Evolutionary conservation across 1,284 basidiomycete genomes (phyloP), one percentile per base, ranked within the genome.

Genomic region (Peniophora sp.): DNA sequence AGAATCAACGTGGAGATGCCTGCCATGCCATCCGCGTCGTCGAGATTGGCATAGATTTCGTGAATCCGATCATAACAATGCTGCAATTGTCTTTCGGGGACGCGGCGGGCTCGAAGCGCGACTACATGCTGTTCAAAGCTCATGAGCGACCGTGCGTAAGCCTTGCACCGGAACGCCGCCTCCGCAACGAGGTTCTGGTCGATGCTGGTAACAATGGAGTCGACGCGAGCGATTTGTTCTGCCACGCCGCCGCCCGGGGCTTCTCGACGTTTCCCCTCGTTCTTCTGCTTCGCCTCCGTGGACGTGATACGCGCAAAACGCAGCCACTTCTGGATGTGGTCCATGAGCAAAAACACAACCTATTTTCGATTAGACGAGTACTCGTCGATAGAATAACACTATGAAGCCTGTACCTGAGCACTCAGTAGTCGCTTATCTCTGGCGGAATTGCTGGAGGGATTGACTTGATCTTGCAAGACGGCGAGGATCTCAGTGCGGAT

Each of bases 1-100:
- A 97, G 72, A 52, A 99, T 91, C 55, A 88, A 71, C 1, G 90
- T 86, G 0, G 97, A 97, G 23, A 99, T 81, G 0, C 97, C 97
- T 68, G 98, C 95, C 97, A 99, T 99, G 11, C 97, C 97, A 68
- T 99, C 97, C 0, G 97, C 97, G 64, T 99, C 95, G 63, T 99
- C 95, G 3, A 99, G 76, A 52, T 92, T 81, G 12, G 97, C 89
- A 65, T 99, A 99, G 56, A 99, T 97, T 64, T 97, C 85, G 62
- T 99, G 97, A 36, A 99, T 72, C 27, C 85, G 81, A 62, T 99
- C 97, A 62, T 93, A 98, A 65, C 93, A 88, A 1, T 71, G 73
- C 49, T 92, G 83, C 1, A 94, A 71, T 19, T 88, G 78, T 14
- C 67, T 69, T 46, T 70, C 65, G 19, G 71, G 65, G 0, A 73